These are phyloP conservation scores for Vitis rupestris DNA, from an alignment of 164 flowering plant species.

Conservation along the genomic window DNA sequence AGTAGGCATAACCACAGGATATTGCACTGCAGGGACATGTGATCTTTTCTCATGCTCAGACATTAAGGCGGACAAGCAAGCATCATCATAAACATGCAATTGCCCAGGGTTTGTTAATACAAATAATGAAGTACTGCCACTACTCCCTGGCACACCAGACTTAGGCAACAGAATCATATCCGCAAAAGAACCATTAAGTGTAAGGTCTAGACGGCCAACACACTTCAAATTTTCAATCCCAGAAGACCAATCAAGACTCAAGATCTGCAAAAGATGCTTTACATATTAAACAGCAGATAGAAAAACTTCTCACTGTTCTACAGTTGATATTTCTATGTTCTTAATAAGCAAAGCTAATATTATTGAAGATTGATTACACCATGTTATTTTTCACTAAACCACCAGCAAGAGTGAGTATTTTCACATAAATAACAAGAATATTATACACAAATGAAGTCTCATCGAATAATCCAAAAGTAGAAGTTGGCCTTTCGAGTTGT, in stretches of 20 bases:
- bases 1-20: slow-evolving; percentile 56
- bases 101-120: slow-evolving; percentile 82
- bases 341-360: background rate
- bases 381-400: no score
- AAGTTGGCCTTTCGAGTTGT: no score
- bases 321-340: background rate
- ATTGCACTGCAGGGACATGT: slow-evolving; percentile 42
- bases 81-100: slow-evolving; percentile 53
- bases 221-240: slow-evolving; percentile 65
- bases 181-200: slow-evolving; percentile 77
- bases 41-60: slow-evolving; percentile 37
- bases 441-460: no score
- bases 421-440: no score
- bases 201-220: slow-evolving; percentile 55
- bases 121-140: slow-evolving; percentile 38
- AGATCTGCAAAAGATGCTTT: slow-evolving; percentile 46
- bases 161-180: slow-evolving; percentile 67
- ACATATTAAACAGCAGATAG: background rate
- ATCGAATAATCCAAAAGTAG: no score
- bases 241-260: slow-evolving; percentile 75
- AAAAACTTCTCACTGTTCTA: background rate
- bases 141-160: slow-evolving; percentile 30
- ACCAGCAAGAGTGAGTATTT: no score
- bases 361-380: background rate
- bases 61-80: slow-evolving; percentile 39